Evolutionary conservation across 345 rosid genomes (phyloP), one percentile per base, ranked within the genome.

Genomic region (Hirschfeldia incana): DNA sequence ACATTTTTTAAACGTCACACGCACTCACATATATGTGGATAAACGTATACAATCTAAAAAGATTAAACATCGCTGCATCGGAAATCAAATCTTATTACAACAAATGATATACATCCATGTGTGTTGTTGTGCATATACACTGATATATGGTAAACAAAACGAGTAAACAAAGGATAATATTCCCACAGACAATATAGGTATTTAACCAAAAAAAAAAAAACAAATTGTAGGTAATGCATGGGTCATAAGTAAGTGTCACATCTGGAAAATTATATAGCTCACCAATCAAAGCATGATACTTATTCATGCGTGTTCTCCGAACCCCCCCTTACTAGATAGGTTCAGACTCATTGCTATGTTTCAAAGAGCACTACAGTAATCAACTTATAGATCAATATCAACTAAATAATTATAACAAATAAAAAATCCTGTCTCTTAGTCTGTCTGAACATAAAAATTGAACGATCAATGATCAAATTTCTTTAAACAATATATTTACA

Each of bases 261-360:
- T 78, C 77, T 13, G 61, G 28, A 66, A 13, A 78, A 78, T 67
- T 27, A 72, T 72, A 66, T 67, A 72, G 77, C 69, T 67, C 82
- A 78, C 74, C 82, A 73, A 67, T 78, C 78, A 59, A 6, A 72
- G 49, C 77, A 4, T 42, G 37, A 44, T 67, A 67, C 65, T 49
- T 67, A 49, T 67, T n/a, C 65, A 79, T 79, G 82, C 82, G 57
- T 73, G 74, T 73, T 73, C 78, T 61, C 62, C 46, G 30, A 51
- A 53, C 65, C 30, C 37, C 15, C 60, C 30, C 16, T 37, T 62
- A 3, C 21, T 15, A 60, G 26, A 53, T 9, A 59, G 26, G 46
- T 53, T 73, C 74, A 79, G 6, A 73, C 78, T 59, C 55, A 44
- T 33, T 72, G 13, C 11, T 58, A 66, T 30, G 26, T 44, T 30